Conservation (phyloP, 2,329 filamentous ascomycete genomes). For the Fusarium brevicatenulatum region DNA sequence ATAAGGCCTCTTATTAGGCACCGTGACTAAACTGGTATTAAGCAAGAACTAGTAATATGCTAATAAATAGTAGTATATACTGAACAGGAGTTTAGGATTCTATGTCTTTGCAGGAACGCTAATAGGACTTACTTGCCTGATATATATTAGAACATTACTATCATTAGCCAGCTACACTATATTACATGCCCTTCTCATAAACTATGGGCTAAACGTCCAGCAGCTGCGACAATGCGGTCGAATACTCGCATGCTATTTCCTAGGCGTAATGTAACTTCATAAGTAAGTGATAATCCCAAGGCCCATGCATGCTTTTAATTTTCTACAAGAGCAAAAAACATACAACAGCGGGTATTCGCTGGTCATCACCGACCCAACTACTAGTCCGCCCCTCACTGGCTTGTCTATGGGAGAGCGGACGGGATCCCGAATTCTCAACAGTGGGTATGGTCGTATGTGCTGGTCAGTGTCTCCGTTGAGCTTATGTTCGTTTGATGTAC, state of each 20-base stretch:
- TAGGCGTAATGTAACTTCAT: fast-evolving
- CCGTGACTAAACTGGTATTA: fast-evolving
- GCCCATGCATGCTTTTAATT: background rate
- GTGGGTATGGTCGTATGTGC: conserved; percentile 10
- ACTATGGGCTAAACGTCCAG: too few species aligned
- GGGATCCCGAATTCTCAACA: conserved; percentile 8
- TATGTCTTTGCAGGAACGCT: fast-evolving
- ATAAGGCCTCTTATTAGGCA: fast-evolving
- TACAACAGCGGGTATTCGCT: conserved; percentile 10
- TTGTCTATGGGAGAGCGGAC: conserved; percentile 9
- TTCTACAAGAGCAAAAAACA: background rate
- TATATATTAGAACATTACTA: fast-evolving
- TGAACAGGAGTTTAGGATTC: fast-evolving
- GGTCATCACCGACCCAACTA: conserved; percentile 4
- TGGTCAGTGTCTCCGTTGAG: background rate
- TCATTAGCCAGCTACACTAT: fast-evolving
- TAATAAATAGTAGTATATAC: fast-evolving
- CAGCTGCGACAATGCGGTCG: fast-evolving
- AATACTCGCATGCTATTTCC: background rate
- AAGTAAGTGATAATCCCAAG: background rate
- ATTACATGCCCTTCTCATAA: background rate
- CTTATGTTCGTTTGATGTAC: background rate
- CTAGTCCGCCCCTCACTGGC: conserved; percentile 8
- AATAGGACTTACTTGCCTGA: fast-evolving
- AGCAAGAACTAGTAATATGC: background rate